phyloP scores from a whole-genome alignment of 202 grass and related monocot genomes.

The Dendrocalamus latiflorus region DNA sequence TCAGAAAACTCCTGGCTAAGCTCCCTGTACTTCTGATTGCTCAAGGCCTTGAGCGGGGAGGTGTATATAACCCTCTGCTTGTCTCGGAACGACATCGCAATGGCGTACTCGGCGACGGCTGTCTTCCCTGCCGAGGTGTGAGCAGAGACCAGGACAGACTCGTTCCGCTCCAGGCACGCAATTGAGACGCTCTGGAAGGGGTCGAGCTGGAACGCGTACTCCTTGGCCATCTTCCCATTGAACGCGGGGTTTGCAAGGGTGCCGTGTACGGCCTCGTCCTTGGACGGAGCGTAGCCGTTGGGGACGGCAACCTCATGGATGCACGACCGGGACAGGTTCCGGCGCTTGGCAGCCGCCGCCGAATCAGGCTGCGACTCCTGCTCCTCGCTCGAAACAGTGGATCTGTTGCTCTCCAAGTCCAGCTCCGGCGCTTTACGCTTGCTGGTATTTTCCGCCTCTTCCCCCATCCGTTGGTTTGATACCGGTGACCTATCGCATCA shows the following conservation, averaged over 20 bases:
- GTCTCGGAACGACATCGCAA: conserved; percentile 92
- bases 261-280: conserved; percentile 60
- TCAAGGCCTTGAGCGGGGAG: conserved; percentile 88
- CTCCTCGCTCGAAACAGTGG: background rate
- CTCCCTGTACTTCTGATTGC: conserved; percentile 99
- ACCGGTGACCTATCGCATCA: background rate
- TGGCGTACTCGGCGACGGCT: conserved; percentile 83
- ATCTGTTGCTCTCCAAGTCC: conserved; percentile 5
- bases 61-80: conserved; percentile 97
- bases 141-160: conserved; percentile 86
- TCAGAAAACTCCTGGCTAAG: conserved; percentile 89
- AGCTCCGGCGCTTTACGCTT: conserved; percentile 63
- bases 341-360: conserved; percentile 51
- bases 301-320: conserved; percentile 91
- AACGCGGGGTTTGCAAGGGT: conserved; percentile 65
- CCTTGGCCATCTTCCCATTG: conserved; percentile 83
- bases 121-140: conserved; percentile 98
- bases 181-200: conserved; percentile 87
- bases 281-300: conserved; percentile 49
- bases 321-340: conserved; percentile 64
- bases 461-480: background rate
- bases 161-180: conserved; percentile 83
- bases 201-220: conserved; percentile 88
- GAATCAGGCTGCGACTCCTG: conserved; percentile 6
- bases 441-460: conserved; percentile 41